These are phyloP conservation scores for Trichoderma asperellum DNA, from an alignment of 2,329 filamentous ascomycete genomes.

Conservation along the genomic window DNA sequence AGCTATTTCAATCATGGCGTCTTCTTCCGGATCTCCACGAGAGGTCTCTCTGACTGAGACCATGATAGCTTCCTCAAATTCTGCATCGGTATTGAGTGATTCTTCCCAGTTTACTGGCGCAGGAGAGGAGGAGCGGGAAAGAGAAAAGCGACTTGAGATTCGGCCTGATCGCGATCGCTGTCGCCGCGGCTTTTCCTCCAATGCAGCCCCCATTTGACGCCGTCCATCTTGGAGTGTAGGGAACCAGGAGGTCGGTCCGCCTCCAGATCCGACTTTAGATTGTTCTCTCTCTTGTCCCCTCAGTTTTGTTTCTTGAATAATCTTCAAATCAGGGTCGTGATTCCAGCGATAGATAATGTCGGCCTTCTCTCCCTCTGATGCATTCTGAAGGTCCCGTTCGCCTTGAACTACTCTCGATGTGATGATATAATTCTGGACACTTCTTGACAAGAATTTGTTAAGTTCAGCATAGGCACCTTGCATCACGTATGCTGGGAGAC, in stretches of 20 bases:
- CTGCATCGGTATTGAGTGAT: constrained; percentile 50
- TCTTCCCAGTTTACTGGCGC: background rate
- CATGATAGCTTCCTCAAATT: constrained; percentile 73
- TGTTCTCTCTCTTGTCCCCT: constrained; percentile 49
- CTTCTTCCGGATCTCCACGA: constrained; percentile 68
- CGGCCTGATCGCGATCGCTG: constrained; percentile 25
- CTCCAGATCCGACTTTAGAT: constrained; percentile 31
- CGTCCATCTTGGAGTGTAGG: constrained; percentile 42
- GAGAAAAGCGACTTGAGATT: constrained; percentile 28
- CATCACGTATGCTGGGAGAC: constrained; percentile 78
- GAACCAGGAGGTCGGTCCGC: constrained; percentile 16
- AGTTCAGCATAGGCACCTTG: constrained; percentile 82
- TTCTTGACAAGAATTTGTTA: constrained; percentile 69
- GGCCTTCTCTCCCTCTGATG: constrained; percentile 61
- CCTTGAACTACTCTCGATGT: constrained; percentile 77
- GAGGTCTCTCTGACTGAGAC: constrained; percentile 72
- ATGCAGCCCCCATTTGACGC: constrained; percentile 52
- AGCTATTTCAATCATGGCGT: constrained; percentile 71
- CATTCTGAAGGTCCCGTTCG: constrained; percentile 62
- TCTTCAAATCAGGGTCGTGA: constrained; percentile 60
- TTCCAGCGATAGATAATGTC: constrained; percentile 70
- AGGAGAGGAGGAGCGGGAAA: constrained; percentile 29
- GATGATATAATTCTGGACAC: constrained; percentile 78
- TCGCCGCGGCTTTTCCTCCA: constrained; percentile 41
- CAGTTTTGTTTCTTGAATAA: constrained; percentile 58